These are phyloP conservation scores for Mollisiaceae sp. DNA, from an alignment of 2,329 filamentous ascomycete species.

Conservation along the genomic window DNA sequence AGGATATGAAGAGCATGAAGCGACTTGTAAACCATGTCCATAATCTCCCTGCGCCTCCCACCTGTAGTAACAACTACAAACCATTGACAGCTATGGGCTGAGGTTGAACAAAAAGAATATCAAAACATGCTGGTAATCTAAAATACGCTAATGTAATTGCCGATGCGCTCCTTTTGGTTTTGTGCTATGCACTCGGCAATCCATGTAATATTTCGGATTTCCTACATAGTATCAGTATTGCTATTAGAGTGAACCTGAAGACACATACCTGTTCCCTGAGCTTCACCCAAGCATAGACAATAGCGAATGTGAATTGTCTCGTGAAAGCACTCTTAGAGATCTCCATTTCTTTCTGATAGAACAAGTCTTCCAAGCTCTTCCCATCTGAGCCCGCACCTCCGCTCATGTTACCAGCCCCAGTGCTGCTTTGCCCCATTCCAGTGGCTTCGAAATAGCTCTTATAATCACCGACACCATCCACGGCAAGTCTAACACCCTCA, in stretches of 20 bases:
- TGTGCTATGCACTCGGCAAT: constrained; percentile 99
- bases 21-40: constrained; percentile 34
- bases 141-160: constrained; percentile 99
- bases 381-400: constrained; percentile 80
- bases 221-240: constrained; percentile 59
- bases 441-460: constrained; percentile 95
- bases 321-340: constrained; percentile 95
- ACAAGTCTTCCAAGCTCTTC: constrained; percentile 93
- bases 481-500: constrained; percentile 89
- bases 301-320: constrained; percentile 90
- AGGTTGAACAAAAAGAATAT: constrained; percentile 24
- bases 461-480: constrained; percentile 92
- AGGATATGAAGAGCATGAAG: constrained; percentile 28
- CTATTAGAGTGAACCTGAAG: neutral
- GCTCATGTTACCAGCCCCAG: constrained; percentile 80
- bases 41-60: constrained; percentile 39
- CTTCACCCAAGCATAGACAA: constrained; percentile 98
- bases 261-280: constrained; percentile 87
- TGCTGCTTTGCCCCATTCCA: constrained; percentile 75
- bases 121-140: constrained; percentile 47
- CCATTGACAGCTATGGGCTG: constrained; percentile 22
- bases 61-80: constrained; percentile 37
- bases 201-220: constrained; percentile 99
- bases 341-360: constrained; percentile 99
- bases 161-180: constrained; percentile 98